Base-by-base conservation (phyloP, 495 filamentous ascomycete species). In the Podospora australis region DNA sequence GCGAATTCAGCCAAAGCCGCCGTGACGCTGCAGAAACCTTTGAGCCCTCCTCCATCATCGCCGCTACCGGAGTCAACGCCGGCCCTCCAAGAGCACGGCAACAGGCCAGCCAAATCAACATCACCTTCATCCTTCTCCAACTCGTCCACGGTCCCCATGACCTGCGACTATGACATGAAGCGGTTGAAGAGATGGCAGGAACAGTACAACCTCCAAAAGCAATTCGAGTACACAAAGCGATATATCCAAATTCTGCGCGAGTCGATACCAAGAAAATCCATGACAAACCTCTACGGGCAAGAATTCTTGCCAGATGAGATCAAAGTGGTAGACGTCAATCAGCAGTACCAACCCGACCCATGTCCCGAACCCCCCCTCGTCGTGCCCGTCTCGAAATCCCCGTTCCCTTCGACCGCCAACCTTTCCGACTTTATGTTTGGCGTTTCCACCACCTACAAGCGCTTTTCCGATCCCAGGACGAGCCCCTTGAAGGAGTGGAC, bases 371-470 rank as follows among this genome's bases (percentile, higher is more conserved):
- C 74, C 0, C 71, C 74, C 0, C 58, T 79, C 13, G 59, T 68
- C n/a, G 67, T 73, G 7, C 68, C 71, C 1, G 71, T 77, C 2
- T 47, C 71, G 4, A 49, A 56, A 28, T 79, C 75, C 0, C 67
- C 70, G 7, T 72, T 63, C 46, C 75, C 75, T 32, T 44, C 57
- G 0, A 66, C 62, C 1, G 74, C 64, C 49, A 73, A 75, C 22
- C 57, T 67, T 2, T 71, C 70, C 24, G 72, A 73, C 39, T 86
- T 71, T 54, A 74, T 72, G 67, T 74, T 74, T 23, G 71, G 68
- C 22, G 68, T 74, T 2, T 74, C 71, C 4, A 74, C 71, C 26
- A 72, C 70, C 1, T 72, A 69, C 50, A 60, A 68, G 52, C 58
- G 71, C 30, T 71, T 74, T 53, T 64, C 48, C 50, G 66, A 68